Percentiles rank a stretch among this genome's conserved stretches.
phyloP scores from a whole-genome alignment of 2,329 filamentous ascomycete species.

The Ceratocystis cacaofunesta region DNA sequence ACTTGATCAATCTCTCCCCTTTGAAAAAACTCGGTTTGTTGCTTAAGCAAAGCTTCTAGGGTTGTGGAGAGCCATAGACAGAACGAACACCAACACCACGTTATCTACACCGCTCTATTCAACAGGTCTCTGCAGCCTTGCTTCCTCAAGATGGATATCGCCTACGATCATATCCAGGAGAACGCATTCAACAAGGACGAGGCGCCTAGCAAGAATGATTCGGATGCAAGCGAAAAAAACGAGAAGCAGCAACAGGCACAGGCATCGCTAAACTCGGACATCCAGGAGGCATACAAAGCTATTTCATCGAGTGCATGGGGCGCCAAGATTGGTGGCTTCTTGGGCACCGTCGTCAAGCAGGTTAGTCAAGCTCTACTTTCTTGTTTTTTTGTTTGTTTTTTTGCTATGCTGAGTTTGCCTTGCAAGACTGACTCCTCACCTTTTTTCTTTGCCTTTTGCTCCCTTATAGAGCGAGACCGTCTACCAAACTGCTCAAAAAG shows the following conservation, averaged over 20 bases:
- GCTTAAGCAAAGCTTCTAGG: background rate
- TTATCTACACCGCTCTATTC: background rate
- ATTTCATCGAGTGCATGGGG: constrained; percentile 90
- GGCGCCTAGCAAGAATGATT: constrained; percentile 22
- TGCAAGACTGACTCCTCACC: background rate
- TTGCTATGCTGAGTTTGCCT: background rate
- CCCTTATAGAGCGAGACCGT: constrained; percentile 53
- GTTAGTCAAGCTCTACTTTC: constrained; percentile 29
- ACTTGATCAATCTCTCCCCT: background rate
- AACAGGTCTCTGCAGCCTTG: background rate
- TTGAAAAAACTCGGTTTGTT: background rate
- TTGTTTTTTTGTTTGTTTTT: background rate
- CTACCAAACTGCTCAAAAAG: constrained; percentile 75
- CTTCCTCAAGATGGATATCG: constrained; percentile 61
- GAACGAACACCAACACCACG: background rate
- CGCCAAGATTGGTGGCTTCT: constrained; percentile 69
- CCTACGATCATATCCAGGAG: constrained; percentile 93
- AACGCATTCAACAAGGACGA: constrained; percentile 51
- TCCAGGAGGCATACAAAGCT: constrained; percentile 90
- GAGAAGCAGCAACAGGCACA: constrained; percentile 28
- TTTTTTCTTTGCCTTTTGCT: background rate
- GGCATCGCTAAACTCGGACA: constrained; percentile 62
- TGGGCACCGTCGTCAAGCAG: constrained; percentile 88
- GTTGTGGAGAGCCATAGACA: background rate
- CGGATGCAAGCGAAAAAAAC: constrained; percentile 22